Base-by-base conservation (phyloP, 2,329 filamentous ascomycete species). In the Neofusicoccum parvum region DNA sequence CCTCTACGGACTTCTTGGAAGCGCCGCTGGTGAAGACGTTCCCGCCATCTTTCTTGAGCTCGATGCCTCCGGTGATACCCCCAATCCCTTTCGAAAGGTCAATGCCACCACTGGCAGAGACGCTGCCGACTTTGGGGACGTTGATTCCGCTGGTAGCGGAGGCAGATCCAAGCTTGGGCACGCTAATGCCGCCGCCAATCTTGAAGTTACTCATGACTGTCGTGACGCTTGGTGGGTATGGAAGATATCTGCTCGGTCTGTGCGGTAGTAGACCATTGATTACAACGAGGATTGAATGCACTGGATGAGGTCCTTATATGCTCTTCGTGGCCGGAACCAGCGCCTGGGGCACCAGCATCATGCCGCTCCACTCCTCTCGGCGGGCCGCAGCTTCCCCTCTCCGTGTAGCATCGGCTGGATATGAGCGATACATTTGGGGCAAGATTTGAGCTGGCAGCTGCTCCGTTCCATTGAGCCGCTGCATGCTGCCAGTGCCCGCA, bases 11-110 rank as follows among this genome's bases (percentile, higher is more conserved):
- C 50, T 58, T 50, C 36, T 51, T 62, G 46, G 59, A 50, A 10
- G 46, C 59, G 3, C 59, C 59, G 15, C 59, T 62, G 17, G 59
- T 62, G 59, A 62, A 62, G 45, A 62, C 59, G 36, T 62, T 62
- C 10, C 59, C 59, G 36, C 51, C 51, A 46, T 62, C 59, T 34
- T 62, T 62, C 45, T 50, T 50, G 46, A 62, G 59, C 23, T 62
- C 59, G 20, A 62, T 51, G 9, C 59, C 59, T 27, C 59, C 59
- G 7, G 34, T 62, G 20, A 62, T 27, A 20, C 48, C 48, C n/a
- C 41, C 1, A 9, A 51, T 34, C 32, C 59, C 59, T 32, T 51
- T 62, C 10, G 59, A 50, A 4, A 51, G 34, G 23, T 62, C 59
- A 2, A 62, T 43, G 3, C 46, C 46, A 23, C 45, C 59, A 11